These are phyloP conservation scores for Rhizopus sp. DNA, from an alignment of 371 early-diverging fungal genomes.

Conservation along the genomic window DNA sequence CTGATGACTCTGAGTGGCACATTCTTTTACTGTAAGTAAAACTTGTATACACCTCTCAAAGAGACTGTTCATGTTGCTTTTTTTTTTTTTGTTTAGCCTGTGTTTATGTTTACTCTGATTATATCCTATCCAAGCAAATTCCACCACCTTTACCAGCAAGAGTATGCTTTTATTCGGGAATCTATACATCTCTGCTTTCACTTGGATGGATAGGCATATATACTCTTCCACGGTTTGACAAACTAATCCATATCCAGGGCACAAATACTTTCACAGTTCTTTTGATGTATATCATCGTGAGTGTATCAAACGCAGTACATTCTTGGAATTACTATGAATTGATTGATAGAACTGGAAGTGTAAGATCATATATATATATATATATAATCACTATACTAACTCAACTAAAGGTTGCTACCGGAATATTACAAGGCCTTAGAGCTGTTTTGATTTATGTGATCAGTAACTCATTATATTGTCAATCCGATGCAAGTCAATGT, in stretches of 20 bases:
- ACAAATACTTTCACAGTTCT: constrained; percentile 14
- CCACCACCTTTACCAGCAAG: constrained; percentile 51
- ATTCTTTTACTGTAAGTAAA: constrained; percentile 53
- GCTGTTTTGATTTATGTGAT: constrained; percentile 71
- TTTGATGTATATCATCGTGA: constrained; percentile 36
- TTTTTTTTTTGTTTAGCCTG: constrained; percentile 40
- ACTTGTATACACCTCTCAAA: neutral
- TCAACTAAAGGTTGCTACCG: constrained; percentile 52
- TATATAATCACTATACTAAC: neutral
- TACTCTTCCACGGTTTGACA: constrained; percentile 49
- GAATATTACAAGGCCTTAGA: constrained; percentile 66
- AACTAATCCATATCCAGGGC: constrained; percentile 37
- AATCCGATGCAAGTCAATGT: constrained; percentile 65
- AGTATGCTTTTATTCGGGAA: constrained; percentile 55
- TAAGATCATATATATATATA: constrained; percentile 31
- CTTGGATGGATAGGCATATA: constrained; percentile 47
- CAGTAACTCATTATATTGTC: constrained; percentile 67
- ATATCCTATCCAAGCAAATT: constrained; percentile 48
- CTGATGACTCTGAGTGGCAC: constrained; percentile 60
- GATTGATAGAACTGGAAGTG: constrained; percentile 56
- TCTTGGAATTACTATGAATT: constrained; percentile 58
- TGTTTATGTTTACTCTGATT: constrained; percentile 56
- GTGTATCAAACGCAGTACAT: constrained; percentile 38
- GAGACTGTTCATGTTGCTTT: neutral
- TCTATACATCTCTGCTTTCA: constrained; percentile 48